A percentile compares a stretch with the other conserved stretches of the same genome.
Evolutionary conservation across 2,329 filamentous ascomycete genomes (phyloP).

Genomic region (Sporothrix humicola): DNA sequence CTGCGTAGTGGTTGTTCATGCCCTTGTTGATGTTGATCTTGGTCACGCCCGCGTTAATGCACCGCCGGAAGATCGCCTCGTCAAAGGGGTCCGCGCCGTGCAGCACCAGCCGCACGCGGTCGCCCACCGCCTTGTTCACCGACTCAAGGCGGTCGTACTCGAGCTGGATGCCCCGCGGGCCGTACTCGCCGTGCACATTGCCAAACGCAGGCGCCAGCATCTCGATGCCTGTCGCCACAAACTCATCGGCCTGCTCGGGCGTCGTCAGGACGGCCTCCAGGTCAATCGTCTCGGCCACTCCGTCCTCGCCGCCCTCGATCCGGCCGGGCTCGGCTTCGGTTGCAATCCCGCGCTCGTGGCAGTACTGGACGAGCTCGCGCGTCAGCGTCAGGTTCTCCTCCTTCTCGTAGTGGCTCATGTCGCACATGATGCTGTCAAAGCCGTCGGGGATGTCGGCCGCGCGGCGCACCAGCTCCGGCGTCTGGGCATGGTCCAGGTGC

Average conservation of each 20-base stretch:
- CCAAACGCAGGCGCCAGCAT: constrained; percentile 77
- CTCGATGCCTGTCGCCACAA: constrained; percentile 73
- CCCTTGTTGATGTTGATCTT: constrained; percentile 61
- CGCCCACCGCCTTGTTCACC: constrained; percentile 53
- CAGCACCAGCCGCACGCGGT: constrained; percentile 54
- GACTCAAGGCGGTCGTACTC: constrained; percentile 61
- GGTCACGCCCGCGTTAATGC: constrained; percentile 53
- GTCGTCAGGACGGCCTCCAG: constrained; percentile 64
- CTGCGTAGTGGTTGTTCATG: constrained; percentile 56
- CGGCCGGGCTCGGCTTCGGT: constrained; percentile 72
- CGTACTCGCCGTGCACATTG: constrained; percentile 77
- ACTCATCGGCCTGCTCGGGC: constrained; percentile 71
- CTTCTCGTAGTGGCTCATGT: constrained; percentile 73
- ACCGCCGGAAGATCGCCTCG: constrained; percentile 52
- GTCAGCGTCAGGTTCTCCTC: constrained; percentile 69
- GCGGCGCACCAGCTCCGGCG: constrained; percentile 63
- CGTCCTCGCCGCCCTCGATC: constrained; percentile 67
- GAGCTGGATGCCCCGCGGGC: constrained; percentile 65
- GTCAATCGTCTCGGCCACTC: constrained; percentile 65
- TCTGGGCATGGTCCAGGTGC: constrained; percentile 71
- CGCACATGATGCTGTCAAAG: constrained; percentile 76
- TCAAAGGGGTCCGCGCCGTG: constrained; percentile 57
- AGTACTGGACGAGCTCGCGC: constrained; percentile 66
- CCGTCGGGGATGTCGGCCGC: constrained; percentile 63
- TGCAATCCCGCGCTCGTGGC: constrained; percentile 66